These are phyloP conservation scores for Rhizopogon vulgaris DNA, from an alignment of 768 basidiomycete genomes.

Conservation along the genomic window DNA sequence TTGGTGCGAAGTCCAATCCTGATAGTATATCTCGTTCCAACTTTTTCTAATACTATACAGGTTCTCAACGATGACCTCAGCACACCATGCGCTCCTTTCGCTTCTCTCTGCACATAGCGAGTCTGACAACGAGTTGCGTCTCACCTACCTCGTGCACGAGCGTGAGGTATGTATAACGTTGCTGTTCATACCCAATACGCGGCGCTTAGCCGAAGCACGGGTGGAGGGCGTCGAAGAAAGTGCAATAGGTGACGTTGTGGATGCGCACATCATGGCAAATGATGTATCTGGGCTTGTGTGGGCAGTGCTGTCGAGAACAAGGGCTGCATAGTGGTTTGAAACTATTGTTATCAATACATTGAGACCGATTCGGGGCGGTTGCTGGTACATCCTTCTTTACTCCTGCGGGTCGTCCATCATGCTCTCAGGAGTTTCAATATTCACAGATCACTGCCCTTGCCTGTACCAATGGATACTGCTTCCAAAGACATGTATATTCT, in stretches of 20 bases:
- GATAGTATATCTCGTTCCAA: neutral
- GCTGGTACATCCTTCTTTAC: neutral
- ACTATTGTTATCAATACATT: neutral
- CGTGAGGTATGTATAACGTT: slow-evolving; percentile 45
- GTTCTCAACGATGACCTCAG: slow-evolving; percentile 61
- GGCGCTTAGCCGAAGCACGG: slow-evolving; percentile 55
- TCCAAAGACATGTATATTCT: no score
- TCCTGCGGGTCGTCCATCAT: neutral
- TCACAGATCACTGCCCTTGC: neutral
- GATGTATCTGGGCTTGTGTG: slow-evolving; percentile 62
- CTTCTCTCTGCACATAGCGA: slow-evolving; percentile 52
- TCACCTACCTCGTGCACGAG: slow-evolving; percentile 53
- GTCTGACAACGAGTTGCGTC: slow-evolving; percentile 72
- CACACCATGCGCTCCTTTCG: slow-evolving; percentile 58
- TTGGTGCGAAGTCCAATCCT: slow-evolving; percentile 40
- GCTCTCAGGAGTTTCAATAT: no score
- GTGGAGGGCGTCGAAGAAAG: slow-evolving; percentile 49
- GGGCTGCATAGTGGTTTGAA: slow-evolving; percentile 1
- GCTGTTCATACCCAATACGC: slow-evolving; percentile 66
- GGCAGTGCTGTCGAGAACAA: slow-evolving; percentile 47
- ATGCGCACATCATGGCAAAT: slow-evolving; percentile 55
- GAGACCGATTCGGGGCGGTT: neutral
- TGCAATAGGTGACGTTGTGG: slow-evolving; percentile 54
- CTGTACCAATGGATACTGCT: neutral
- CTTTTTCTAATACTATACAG: slow-evolving; percentile 28